phyloP scores from a whole-genome alignment of 805 yeast genomes.

The Ogataea naganishii region DNA sequence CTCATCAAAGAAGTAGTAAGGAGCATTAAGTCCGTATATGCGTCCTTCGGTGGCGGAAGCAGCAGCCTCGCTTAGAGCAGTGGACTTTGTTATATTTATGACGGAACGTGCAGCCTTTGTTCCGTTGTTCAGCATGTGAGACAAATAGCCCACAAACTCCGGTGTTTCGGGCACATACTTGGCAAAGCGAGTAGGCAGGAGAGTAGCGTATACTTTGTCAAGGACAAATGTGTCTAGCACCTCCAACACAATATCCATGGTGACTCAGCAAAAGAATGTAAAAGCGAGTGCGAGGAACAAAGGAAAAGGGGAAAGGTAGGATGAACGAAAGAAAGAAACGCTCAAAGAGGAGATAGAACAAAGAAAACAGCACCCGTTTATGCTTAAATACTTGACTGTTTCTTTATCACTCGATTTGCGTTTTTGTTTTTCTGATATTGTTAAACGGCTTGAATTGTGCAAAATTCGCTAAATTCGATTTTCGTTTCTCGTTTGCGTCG shows the following conservation, averaged over 20 bases:
- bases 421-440: slow-evolving; percentile 5
- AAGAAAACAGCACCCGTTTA: slow-evolving; percentile 1
- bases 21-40: slow-evolving; percentile 31
- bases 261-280: too few relatives aligned
- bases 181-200: slow-evolving; percentile 51
- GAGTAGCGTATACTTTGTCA: slow-evolving; percentile 64
- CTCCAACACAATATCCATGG: slow-evolving; percentile 90
- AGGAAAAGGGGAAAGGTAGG: slow-evolving; percentile 7
- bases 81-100: slow-evolving; percentile 8
- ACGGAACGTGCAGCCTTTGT: slow-evolving; percentile 13
- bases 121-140: slow-evolving; percentile 14
- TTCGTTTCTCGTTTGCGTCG: slow-evolving; percentile 11
- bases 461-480: too few relatives aligned
- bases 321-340: slow-evolving; percentile 1
- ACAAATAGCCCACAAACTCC: slow-evolving; percentile 12
- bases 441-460: too few relatives aligned
- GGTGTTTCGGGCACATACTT: slow-evolving; percentile 22
- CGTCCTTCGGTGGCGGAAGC: slow-evolving; percentile 37
- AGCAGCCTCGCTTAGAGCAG: slow-evolving; percentile 23
- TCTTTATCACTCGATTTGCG: slow-evolving; percentile 2
- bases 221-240: slow-evolving; percentile 61
- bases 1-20: slow-evolving; percentile 51
- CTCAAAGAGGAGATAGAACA: not conserved
- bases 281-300: not conserved
- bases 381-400: not conserved